Conservation (phyloP, 208 protist genomes). For the Acanthamoeba triangularis region DNA sequence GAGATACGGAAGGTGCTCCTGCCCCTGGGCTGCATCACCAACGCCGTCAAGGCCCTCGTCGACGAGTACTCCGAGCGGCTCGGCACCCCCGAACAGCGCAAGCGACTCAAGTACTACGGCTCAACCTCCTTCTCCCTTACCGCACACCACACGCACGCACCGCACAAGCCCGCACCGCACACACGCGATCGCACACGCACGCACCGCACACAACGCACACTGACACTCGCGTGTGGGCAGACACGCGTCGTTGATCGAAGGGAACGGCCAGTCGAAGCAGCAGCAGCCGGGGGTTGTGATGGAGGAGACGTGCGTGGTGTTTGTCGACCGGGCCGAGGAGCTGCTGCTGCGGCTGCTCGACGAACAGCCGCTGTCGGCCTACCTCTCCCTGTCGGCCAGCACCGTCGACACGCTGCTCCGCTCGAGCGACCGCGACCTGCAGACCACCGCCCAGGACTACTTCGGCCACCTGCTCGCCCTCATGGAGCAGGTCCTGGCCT, state of each 20-base stretch:
- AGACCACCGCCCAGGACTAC: constrained; percentile 43
- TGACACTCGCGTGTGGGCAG: not conserved
- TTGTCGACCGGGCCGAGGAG: constrained; percentile 45
- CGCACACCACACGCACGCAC: no score
- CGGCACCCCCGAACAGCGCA: constrained; percentile 35
- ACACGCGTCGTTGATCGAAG: constrained; percentile 47
- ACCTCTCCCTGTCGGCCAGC: constrained; percentile 35
- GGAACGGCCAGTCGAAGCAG: not conserved
- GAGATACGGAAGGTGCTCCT: constrained; percentile 45
- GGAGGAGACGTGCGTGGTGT: constrained; percentile 10
- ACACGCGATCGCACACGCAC: not conserved
- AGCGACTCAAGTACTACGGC: not conserved
- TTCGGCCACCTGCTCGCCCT: constrained; percentile 25
- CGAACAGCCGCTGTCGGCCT: constrained; percentile 39
- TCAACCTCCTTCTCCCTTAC: no score
- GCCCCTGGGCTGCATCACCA: constrained; percentile 23
- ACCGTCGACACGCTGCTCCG: constrained; percentile 54
- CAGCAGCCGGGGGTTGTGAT: not conserved
- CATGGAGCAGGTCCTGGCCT: constrained; percentile 27
- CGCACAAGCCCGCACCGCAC: no score
- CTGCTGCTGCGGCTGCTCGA: constrained; percentile 48
- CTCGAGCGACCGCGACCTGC: not conserved
- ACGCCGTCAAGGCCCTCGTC: not conserved
- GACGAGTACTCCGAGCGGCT: constrained; percentile 2
- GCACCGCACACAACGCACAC: not conserved